Evolutionary conservation across 139 green algal species (phyloP).

Genomic region (Spirogloea muscicola): DNA sequence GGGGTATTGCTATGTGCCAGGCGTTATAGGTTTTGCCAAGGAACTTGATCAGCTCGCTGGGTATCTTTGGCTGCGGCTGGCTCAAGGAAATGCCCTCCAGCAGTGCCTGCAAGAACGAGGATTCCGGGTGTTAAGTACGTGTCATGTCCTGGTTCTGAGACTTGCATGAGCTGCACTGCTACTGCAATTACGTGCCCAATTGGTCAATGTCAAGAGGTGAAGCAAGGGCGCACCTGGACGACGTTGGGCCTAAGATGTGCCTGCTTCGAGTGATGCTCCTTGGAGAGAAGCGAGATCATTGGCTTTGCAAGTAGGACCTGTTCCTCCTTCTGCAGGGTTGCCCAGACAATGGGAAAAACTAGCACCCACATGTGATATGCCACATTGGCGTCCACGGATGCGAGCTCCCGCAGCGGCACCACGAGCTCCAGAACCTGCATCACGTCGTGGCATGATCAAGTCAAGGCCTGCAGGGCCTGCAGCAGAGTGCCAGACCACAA

Average conservation of each 20-base stretch:
- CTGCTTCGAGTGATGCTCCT: slow-evolving; percentile 85
- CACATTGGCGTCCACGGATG: slow-evolving; percentile 60
- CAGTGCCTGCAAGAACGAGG: too few relatives aligned
- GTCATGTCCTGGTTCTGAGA: too few relatives aligned
- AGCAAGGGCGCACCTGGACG: slow-evolving; percentile 58
- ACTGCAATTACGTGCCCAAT: too few relatives aligned
- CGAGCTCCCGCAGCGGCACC: slow-evolving; percentile 72
- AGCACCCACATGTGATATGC: slow-evolving; percentile 84
- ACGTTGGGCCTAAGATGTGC: slow-evolving; percentile 75
- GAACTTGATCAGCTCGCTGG: slow-evolving; percentile 96
- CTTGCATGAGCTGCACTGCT: too few relatives aligned
- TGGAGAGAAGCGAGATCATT: slow-evolving; percentile 86
- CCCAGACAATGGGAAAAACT: slow-evolving; percentile 98
- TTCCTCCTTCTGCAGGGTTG: slow-evolving; percentile 85
- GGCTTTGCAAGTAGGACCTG: slow-evolving; percentile 86
- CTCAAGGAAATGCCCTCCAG: too few relatives aligned
- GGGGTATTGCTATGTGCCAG: slow-evolving; percentile 92
- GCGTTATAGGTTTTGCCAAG: slow-evolving; percentile 92
- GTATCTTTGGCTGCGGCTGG: slow-evolving; percentile 98
- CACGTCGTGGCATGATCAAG: too few relatives aligned
- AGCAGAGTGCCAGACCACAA: too few relatives aligned
- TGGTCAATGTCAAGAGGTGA: too few relatives aligned
- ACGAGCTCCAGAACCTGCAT: slow-evolving; percentile 66
- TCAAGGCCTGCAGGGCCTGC: too few relatives aligned
- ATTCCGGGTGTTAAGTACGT: too few relatives aligned